A percentile compares a stretch with the other conserved stretches of the same genome.
Evolutionary conservation across 257 asterid species (phyloP).

Genomic region (Solanum chiquidenum): DNA sequence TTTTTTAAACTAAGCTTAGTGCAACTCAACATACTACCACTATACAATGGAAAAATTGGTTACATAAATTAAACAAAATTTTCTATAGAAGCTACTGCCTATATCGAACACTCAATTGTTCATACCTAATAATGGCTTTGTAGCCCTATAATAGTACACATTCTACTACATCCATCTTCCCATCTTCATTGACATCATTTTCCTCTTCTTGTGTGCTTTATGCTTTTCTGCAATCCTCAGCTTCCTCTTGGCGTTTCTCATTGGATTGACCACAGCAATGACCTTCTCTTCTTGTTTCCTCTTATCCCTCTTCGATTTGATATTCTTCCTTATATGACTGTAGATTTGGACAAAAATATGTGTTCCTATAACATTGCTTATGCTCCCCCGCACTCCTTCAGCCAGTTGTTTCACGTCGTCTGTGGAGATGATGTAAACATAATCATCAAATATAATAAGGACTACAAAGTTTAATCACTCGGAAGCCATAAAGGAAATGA

Average conservation of each 20-base stretch:
- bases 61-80: neutral
- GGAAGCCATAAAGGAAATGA: neutral
- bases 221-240: constrained; percentile 67
- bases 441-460: neutral
- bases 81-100: neutral
- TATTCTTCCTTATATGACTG: constrained; percentile 49
- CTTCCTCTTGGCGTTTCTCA: constrained; percentile 84
- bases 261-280: constrained; percentile 82
- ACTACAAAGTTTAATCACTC: neutral
- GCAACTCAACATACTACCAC: neutral
- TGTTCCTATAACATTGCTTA: constrained; percentile 46
- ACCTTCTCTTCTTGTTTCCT: constrained; percentile 75
- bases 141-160: neutral
- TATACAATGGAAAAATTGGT: neutral
- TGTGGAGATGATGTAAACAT: constrained; percentile 5
- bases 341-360: constrained; percentile 47
- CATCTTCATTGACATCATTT: constrained; percentile 62
- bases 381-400: constrained; percentile 45
- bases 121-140: neutral
- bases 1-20: neutral
- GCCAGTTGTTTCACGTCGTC: constrained; percentile 75
- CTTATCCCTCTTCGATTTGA: constrained; percentile 73
- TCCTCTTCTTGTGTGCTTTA: constrained; percentile 71
- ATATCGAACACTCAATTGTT: neutral
- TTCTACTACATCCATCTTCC: constrained; percentile 54